Evolutionary conservation across 2,329 filamentous ascomycete genomes (phyloP), one percentile per base, ranked within the genome.

Genomic region (Sclerotinia borealis): DNA sequence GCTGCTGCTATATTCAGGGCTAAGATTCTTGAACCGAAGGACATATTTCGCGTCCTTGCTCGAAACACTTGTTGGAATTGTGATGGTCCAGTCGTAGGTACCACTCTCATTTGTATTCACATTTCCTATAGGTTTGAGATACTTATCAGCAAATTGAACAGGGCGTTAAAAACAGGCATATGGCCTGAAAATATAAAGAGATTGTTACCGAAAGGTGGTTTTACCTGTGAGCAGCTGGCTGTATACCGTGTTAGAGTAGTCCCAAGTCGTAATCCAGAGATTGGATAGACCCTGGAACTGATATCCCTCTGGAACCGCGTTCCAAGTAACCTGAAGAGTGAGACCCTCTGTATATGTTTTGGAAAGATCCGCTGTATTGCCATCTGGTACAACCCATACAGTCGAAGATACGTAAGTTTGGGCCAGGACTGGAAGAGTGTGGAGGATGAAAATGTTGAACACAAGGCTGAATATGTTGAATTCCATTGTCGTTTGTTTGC

Each of bases 301-400:
- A 31, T 61, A 54, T 5, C 45, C 36, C 8, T 31, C 47, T 22
- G 9, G 25, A 2, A 9, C 13, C 11, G n/a, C 1, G 8, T 54
- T 45, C 48, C 48, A 61, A 25, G 45, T 41, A 11, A 61, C 15
- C 13, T 41, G 47, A 11, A 61, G 25, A 13, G 27, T 54, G 11
- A 22, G 15, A 6, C 48, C 59, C 37, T 51, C 37, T 10, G 8
- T 25, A 10, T 41, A 54, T 1, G 19, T 43, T 15, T 31, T 22
- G 4, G 59, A 25, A 25, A 61, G 17, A 3, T 61, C 37, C 6
- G 36, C 36, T 8, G 17, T 34, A 10, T 27, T 54, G 29, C 59
- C 59, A 19, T 61, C 27, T 5, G 59, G 59, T 19, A 34, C 37
- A 15, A 43, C 27, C 59, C 48, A 61, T 19, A 61, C 58, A 13